Evolutionary conservation across 306 rosid genomes (phyloP).

Genomic region (Quercus robur): DNA sequence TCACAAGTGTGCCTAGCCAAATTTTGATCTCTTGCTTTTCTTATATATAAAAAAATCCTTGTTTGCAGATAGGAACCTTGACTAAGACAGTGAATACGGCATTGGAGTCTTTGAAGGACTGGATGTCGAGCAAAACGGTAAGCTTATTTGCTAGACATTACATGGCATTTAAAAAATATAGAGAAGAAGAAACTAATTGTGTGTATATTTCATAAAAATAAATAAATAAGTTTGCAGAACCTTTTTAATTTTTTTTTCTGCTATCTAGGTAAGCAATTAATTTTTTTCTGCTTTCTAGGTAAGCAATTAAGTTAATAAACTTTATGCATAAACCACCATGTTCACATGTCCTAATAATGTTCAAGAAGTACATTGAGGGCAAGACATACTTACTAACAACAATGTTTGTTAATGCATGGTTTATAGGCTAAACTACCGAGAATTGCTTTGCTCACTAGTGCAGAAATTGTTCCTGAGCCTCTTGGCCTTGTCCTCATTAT

Average conservation of each 20-base stretch:
- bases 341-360: no score
- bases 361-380: background rate
- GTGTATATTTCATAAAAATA: background rate
- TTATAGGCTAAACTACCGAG: conserved; percentile 60
- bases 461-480: conserved; percentile 72
- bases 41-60: background rate
- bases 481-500: conserved; percentile 71
- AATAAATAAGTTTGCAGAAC: no score
- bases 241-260: no score
- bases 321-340: no score
- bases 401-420: background rate
- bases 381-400: background rate
- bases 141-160: background rate
- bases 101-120: conserved; percentile 28
- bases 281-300: no score
- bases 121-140: conserved; percentile 70
- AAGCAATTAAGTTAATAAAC: no score
- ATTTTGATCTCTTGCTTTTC: background rate
- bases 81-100: conserved; percentile 48
- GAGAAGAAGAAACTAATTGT: background rate
- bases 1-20: no score
- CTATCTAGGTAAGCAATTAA: no score
- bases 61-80: conserved; percentile 54
- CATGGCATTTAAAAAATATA: background rate
- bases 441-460: conserved; percentile 57